Evolutionary conservation across 140 eudicot species (phyloP).

Genomic region (Erigeron philadelphicus): DNA sequence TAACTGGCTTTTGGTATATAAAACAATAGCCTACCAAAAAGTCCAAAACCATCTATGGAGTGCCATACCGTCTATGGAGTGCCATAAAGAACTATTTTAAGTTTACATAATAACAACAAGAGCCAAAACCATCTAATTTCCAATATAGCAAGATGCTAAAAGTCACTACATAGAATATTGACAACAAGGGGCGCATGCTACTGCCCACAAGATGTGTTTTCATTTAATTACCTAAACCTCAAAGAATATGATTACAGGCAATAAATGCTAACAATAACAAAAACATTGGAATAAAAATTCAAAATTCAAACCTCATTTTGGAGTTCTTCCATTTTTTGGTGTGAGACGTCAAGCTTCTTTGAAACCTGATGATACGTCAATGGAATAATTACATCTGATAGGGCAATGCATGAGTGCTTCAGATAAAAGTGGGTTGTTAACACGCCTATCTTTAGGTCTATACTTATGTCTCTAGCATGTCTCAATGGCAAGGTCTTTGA

Average conservation of each 20-base stretch:
- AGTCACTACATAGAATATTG: neutral
- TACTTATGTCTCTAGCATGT: no score
- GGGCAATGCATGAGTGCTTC: neutral
- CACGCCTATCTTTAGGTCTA: no score
- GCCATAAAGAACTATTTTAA: neutral
- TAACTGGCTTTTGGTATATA: constrained; percentile 1
- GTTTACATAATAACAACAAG: neutral
- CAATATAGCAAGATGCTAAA: no score
- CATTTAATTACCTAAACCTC: neutral
- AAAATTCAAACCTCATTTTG: constrained; percentile 60
- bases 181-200: neutral
- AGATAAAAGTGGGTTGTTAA: neutral
- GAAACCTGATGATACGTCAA: constrained; percentile 35
- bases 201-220: neutral
- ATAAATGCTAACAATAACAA: neutral
- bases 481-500: no score
- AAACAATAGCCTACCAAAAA: neutral
- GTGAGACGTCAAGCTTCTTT: constrained; percentile 46
- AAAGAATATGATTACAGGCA: constrained; percentile 1
- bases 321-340: constrained; percentile 62
- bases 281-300: constrained; percentile 14
- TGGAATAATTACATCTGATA: constrained; percentile 14
- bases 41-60: neutral
- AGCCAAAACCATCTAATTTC: no score
- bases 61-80: neutral